A percentile compares a stretch with the other conserved stretches of the same genome.
Conservation (phyloP, 306 rosid species). For the Casuarina equisetifolia region DNA sequence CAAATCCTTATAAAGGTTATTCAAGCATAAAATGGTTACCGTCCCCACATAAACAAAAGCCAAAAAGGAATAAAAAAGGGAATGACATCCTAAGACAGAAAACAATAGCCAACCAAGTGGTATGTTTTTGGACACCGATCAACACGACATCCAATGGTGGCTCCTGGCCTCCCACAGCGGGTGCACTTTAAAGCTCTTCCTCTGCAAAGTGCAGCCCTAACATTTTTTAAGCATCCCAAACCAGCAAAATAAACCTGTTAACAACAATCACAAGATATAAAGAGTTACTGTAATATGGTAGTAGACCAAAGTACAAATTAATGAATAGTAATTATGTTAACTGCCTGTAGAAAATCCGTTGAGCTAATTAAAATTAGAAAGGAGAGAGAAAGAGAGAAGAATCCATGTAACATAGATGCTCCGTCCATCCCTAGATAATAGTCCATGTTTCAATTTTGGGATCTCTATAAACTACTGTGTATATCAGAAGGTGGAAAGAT, state of each 20-base stretch:
- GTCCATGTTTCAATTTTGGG: background rate
- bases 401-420: background rate
- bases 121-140: conserved; percentile 96
- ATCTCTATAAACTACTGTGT: background rate
- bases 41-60: conserved; percentile 21
- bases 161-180: conserved; percentile 95
- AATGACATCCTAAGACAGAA: conserved; percentile 23
- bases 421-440: background rate
- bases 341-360: background rate
- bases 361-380: background rate
- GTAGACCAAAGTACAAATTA: conserved; percentile 8
- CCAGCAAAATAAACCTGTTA: conserved; percentile 99
- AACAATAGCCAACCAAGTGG: conserved; percentile 75
- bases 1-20: conserved; percentile 23
- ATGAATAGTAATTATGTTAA: background rate
- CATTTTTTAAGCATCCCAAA: conserved; percentile 93
- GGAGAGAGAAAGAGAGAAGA: background rate
- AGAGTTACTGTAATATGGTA: conserved; percentile 12
- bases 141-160: conserved; percentile 96
- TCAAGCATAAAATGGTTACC: background rate
- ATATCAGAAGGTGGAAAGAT: background rate
- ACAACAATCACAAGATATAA: conserved; percentile 21
- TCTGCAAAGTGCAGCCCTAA: conserved; percentile 93
- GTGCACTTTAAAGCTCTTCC: conserved; percentile 97
- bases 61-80: conserved; percentile 7